These are phyloP conservation scores for Suillus fuscotomentosus DNA, from an alignment of 768 basidiomycete genomes.

Conservation along the genomic window DNA sequence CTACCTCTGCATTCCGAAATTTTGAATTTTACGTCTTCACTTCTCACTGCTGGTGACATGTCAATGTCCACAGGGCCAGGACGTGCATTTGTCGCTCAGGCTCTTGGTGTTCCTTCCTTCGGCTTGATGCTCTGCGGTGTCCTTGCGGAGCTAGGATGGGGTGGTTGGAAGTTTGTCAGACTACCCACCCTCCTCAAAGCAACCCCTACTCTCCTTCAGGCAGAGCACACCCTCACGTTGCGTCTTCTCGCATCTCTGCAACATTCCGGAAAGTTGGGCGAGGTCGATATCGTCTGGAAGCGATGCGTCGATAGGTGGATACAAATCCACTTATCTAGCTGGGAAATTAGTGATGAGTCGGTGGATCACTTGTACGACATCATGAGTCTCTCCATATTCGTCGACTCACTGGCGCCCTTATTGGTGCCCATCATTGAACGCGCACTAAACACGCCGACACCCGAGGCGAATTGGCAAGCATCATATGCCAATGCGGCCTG, in stretches of 20 bases:
- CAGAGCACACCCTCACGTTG: constrained; percentile 41
- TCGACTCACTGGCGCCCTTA: constrained; percentile 42
- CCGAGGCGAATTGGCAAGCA: constrained; percentile 30
- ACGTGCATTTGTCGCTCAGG: constrained; percentile 42
- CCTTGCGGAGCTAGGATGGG: constrained; percentile 67
- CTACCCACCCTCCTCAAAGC: constrained; percentile 56
- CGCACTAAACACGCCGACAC: constrained; percentile 30
- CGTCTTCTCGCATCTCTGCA: constrained; percentile 51
- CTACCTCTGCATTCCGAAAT: constrained; percentile 28
- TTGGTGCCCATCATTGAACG: constrained; percentile 46
- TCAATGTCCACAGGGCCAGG: constrained; percentile 36
- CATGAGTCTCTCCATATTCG: constrained; percentile 49
- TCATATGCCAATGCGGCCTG: constrained; percentile 46
- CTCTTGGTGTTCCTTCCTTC: constrained; percentile 34
- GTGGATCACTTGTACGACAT: constrained; percentile 56
- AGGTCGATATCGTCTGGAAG: constrained; percentile 59
- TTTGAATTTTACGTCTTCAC: constrained; percentile 32
- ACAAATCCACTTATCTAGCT: constrained; percentile 39
- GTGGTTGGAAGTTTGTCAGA: constrained; percentile 73
- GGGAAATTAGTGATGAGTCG: constrained; percentile 37
- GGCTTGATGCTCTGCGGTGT: constrained; percentile 56
- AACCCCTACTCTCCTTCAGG: constrained; percentile 45
- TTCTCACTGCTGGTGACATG: constrained; percentile 43
- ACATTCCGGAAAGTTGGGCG: constrained; percentile 47
- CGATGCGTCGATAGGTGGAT: constrained; percentile 52